Percentiles rank a stretch among this genome's conserved stretches.
Conservation (phyloP, 768 basidiomycete species). For the Suillus cothurnatus region DNA sequence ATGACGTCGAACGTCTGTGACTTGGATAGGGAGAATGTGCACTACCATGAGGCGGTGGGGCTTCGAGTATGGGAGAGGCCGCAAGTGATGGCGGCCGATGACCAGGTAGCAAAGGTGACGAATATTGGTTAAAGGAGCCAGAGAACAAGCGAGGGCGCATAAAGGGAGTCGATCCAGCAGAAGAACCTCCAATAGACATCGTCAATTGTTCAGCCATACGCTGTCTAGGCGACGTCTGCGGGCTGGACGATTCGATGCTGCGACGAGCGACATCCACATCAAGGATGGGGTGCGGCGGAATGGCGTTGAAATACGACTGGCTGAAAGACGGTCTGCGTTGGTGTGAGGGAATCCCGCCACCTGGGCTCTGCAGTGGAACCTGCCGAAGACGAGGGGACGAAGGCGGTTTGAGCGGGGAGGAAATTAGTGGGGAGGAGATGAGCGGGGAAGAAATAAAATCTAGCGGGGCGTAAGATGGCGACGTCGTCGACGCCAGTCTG, state of each 20-base stretch:
- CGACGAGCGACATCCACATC: not conserved
- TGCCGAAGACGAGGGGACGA: constrained; percentile 11
- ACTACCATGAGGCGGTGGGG: not conserved
- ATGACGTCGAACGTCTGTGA: not conserved
- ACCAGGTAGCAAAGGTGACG: not conserved
- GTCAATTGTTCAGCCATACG: not conserved
- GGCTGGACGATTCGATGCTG: not conserved
- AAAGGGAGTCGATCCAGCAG: not conserved
- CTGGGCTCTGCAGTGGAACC: not conserved
- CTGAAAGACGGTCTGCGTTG: not conserved
- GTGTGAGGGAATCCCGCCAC: not conserved
- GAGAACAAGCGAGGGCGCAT: not conserved
- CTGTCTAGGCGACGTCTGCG: not conserved
- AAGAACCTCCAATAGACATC: not conserved
- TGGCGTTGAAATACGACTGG: not conserved
- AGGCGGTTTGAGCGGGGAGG: constrained; percentile 30
- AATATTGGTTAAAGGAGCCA: not conserved
- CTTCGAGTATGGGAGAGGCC: not conserved
- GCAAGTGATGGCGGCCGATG: not conserved
- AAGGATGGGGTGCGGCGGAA: not conserved
- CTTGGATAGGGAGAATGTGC: not conserved
- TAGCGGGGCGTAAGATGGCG: not conserved
- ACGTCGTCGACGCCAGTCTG: not conserved
- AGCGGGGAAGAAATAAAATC: constrained; percentile 25
- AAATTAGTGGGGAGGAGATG: constrained; percentile 21